Evolutionary conservation across 192 early-diverging fungal genomes (phyloP).

Genomic region (Coemansia sp.): DNA sequence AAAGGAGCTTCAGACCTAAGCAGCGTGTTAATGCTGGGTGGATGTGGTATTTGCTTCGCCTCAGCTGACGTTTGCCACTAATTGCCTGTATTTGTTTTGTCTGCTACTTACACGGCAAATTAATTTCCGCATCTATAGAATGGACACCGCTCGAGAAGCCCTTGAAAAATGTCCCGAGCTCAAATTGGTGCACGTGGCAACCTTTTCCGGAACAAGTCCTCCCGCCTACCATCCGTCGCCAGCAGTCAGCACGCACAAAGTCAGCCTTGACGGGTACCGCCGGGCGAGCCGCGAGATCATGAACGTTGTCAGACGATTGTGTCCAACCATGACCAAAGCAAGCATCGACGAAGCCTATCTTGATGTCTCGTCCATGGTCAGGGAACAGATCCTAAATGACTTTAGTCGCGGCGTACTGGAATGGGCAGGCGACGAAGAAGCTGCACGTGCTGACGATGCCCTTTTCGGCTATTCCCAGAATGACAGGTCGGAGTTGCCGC

Average conservation of each 20-base stretch:
- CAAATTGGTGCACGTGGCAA: constrained; percentile 78
- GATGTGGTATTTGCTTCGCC: constrained; percentile 5
- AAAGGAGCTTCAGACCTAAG: not conserved
- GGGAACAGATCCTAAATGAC: constrained; percentile 44
- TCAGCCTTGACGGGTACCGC: constrained; percentile 80
- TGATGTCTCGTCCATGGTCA: constrained; percentile 75
- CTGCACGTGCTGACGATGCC: constrained; percentile 2
- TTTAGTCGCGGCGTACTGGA: constrained; percentile 27
- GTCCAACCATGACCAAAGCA: constrained; percentile 65
- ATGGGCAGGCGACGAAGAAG: constrained; percentile 7
- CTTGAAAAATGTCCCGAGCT: constrained; percentile 62
- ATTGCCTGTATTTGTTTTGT: not conserved
- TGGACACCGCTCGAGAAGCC: constrained; percentile 38
- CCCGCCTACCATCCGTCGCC: constrained; percentile 69
- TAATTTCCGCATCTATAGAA: constrained; percentile 17
- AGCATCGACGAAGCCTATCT: constrained; percentile 88
- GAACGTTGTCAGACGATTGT: constrained; percentile 60
- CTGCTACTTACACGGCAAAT: not conserved
- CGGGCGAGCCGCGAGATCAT: constrained; percentile 73
- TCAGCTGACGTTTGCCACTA: not conserved
- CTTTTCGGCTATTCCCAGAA: not conserved
- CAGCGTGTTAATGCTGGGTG: not conserved
- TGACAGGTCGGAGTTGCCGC: not conserved
- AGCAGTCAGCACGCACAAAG: constrained; percentile 79
- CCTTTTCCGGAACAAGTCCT: constrained; percentile 66